phyloP scores from a whole-genome alignment of 371 early-diverging fungal species.

The Mucor mucedo region DNA sequence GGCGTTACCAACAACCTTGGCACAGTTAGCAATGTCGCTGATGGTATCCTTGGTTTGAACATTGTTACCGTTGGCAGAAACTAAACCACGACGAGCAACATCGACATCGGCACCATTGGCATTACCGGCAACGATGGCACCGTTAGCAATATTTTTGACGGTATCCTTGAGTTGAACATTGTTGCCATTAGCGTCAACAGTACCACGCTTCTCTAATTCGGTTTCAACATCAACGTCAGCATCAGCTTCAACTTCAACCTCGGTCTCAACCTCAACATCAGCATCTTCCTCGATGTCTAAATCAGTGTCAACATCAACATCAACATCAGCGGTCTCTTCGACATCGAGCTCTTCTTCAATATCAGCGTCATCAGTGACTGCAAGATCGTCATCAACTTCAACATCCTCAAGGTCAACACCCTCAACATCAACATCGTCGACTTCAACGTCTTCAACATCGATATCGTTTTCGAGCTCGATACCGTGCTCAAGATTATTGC shows the following conservation, averaged over 20 bases:
- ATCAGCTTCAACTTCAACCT: background rate
- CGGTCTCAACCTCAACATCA: background rate
- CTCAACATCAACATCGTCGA: no score
- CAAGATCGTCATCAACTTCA: background rate
- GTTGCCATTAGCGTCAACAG: background rate
- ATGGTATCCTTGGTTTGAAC: constrained; percentile 2
- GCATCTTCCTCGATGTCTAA: background rate
- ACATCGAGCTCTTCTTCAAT: background rate
- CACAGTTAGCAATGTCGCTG: background rate
- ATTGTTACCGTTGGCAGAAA: constrained; percentile 8
- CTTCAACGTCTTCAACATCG: background rate
- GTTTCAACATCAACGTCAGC: background rate
- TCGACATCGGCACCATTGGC: background rate
- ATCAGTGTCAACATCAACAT: background rate
- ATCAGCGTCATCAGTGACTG: background rate
- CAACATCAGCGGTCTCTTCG: background rate
- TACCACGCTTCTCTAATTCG: background rate
- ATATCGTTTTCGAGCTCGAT: background rate
- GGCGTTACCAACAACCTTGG: background rate
- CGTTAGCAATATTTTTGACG: background rate
- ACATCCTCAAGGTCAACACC: background rate
- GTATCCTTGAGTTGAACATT: background rate
- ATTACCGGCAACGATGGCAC: background rate
- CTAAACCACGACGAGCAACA: background rate
- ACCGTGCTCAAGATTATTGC: background rate